A percentile compares a stretch with the other conserved stretches of the same genome.
phyloP scores from a whole-genome alignment of 805 yeast species.

The Barnettozyma sucrosica region DNA sequence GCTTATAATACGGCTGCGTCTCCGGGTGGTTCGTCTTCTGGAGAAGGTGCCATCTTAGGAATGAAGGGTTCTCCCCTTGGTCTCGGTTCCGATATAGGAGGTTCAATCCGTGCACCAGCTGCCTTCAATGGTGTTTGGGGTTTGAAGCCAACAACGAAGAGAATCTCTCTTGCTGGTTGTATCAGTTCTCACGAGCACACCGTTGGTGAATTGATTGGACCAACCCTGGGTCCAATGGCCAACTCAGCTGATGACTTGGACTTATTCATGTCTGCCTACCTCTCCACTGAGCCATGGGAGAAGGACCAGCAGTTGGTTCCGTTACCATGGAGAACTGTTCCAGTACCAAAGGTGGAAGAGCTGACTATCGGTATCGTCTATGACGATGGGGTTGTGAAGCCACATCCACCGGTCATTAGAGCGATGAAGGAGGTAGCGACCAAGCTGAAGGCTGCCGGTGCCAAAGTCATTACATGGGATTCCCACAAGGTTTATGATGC shows the following conservation, averaged over 20 bases:
- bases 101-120: conserved; percentile 63
- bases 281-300: conserved; percentile 50
- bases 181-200: conserved; percentile 13
- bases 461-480: conserved; percentile 46
- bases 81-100: conserved; percentile 69
- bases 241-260: conserved; percentile 63
- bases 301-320: conserved; percentile 32
- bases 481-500: conserved; percentile 56
- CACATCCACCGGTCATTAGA: conserved; percentile 59
- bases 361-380: conserved; percentile 57
- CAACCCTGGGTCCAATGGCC: conserved; percentile 66
- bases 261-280: conserved; percentile 54
- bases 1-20: conserved; percentile 52
- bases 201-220: conserved; percentile 49
- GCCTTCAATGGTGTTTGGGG: conserved; percentile 60
- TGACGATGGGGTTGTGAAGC: conserved; percentile 61
- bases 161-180: conserved; percentile 35
- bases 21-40: conserved; percentile 71
- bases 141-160: conserved; percentile 54
- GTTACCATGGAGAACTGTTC: conserved; percentile 36
- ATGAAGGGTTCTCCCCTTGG: conserved; percentile 58
- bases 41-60: conserved; percentile 61
- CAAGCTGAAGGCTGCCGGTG: conserved; percentile 55
- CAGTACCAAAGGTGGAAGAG: conserved; percentile 31
- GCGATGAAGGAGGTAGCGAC: conserved; percentile 48